Evolutionary conservation across 768 basidiomycete species (phyloP).

Genomic region (Sporobolomyces roseus): DNA sequence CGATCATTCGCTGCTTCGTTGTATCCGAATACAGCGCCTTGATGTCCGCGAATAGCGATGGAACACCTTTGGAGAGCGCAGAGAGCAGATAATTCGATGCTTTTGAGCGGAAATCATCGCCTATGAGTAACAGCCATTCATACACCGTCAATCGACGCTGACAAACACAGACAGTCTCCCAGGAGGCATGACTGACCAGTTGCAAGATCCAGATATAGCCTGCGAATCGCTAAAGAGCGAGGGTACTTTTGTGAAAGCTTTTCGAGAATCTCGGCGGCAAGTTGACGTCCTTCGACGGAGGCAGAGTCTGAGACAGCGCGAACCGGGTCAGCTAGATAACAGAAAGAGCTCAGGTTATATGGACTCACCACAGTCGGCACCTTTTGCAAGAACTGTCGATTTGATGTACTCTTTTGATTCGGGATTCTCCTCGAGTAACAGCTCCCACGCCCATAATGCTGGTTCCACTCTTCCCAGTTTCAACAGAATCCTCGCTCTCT

Average conservation of each 20-base stretch:
- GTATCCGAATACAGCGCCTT: constrained; percentile 72
- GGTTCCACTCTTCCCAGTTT: constrained; percentile 62
- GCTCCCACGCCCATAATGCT: constrained; percentile 75
- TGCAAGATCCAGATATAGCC: constrained; percentile 68
- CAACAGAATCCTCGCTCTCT: constrained; percentile 69
- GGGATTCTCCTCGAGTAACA: constrained; percentile 76
- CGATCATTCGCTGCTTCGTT: constrained; percentile 64
- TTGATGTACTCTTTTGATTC: constrained; percentile 77
- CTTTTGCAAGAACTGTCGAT: constrained; percentile 65
- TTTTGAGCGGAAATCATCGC: constrained; percentile 64
- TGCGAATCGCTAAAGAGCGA: constrained; percentile 64
- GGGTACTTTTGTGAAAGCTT: constrained; percentile 64
- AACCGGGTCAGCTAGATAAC: too few relatives aligned
- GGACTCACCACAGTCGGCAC: constrained; percentile 62
- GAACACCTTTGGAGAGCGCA: constrained; percentile 76
- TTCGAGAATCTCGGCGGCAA: constrained; percentile 60
- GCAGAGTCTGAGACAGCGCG: constrained; percentile 2
- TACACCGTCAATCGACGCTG: background rate
- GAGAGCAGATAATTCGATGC: constrained; percentile 64
- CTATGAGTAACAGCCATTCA: constrained; percentile 48
- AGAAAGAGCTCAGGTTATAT: background rate
- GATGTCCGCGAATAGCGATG: constrained; percentile 86
- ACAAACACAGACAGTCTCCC: too few relatives aligned
- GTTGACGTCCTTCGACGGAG: constrained; percentile 54
- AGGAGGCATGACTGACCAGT: constrained; percentile 55